Evolutionary conservation across 164 flowering plant species (phyloP).

Genomic region (Annona squamosa): DNA sequence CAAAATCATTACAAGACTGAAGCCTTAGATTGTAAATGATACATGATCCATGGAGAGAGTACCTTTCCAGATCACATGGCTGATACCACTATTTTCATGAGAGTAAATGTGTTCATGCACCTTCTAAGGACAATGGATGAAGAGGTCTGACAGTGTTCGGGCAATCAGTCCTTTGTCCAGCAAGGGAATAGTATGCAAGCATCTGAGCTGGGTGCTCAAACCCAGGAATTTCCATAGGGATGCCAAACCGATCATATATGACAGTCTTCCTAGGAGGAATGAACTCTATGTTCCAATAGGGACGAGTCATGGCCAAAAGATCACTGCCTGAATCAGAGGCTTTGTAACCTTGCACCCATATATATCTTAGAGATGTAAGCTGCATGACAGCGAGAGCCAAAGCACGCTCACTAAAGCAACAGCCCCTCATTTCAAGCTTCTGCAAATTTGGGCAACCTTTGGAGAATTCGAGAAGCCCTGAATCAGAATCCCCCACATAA

Average conservation of each 20-base stretch:
- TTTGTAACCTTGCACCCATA: constrained; percentile 92
- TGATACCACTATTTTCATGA: constrained; percentile 3
- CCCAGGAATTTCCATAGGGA: constrained; percentile 10
- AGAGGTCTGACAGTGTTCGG: constrained; percentile 63
- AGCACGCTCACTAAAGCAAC: constrained; percentile 76
- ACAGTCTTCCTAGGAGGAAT: constrained; percentile 47
- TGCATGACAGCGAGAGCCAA: constrained; percentile 51
- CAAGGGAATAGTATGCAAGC: constrained; percentile 89
- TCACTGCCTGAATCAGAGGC: constrained; percentile 45
- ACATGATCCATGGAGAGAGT: constrained; percentile 16
- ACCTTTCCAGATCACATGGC: constrained; percentile 13
- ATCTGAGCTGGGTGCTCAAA: constrained; percentile 73
- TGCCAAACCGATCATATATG: constrained; percentile 12
- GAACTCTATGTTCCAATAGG: constrained; percentile 82
- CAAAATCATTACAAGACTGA: constrained; percentile 26
- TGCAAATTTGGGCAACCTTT: constrained; percentile 82
- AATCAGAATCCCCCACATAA: constrained; percentile 70
- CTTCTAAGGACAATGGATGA: constrained; percentile 16
- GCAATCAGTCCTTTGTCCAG: constrained; percentile 73
- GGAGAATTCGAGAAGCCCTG: constrained; percentile 64
- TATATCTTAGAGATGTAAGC: constrained; percentile 58
- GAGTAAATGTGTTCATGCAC: constrained; percentile 16
- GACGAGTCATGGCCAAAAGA: constrained; percentile 65
- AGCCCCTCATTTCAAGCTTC: constrained; percentile 83
- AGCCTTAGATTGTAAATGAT: constrained; percentile 3